Conservation (phyloP, 2,329 filamentous ascomycete genomes). For the Verticillium alfalfae region DNA sequence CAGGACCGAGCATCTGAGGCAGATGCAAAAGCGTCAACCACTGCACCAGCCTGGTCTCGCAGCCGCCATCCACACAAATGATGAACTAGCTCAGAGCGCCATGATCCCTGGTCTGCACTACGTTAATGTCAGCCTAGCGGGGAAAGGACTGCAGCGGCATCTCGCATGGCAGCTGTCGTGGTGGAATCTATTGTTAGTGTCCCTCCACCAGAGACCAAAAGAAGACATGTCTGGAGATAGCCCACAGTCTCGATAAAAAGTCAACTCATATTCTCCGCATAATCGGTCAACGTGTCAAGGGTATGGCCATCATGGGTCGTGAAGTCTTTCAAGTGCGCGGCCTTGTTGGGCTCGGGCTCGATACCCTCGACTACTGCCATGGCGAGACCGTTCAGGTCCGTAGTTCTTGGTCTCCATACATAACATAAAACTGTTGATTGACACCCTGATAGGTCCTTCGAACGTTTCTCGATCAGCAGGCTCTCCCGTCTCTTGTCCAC, state of each 20-base stretch:
- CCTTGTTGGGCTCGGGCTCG: conserved; percentile 62
- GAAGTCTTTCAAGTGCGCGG: conserved; percentile 70
- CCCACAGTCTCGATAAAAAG: conserved; percentile 21
- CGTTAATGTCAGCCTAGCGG: conserved; percentile 67
- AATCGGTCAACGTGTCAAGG: conserved; percentile 61
- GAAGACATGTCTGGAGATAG: not conserved
- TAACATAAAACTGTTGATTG: not conserved
- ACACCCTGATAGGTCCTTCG: conserved; percentile 33
- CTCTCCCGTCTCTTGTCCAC: conserved; percentile 66
- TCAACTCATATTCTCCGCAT: conserved; percentile 56
- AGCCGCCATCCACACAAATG: conserved; percentile 40
- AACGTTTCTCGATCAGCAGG: conserved; percentile 36
- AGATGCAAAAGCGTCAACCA: conserved; percentile 48
- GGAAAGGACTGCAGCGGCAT: conserved; percentile 61
- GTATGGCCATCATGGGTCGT: conserved; percentile 62
- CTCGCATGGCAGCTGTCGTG: conserved; percentile 65
- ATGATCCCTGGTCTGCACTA: conserved; percentile 61
- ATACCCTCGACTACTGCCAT: conserved; percentile 64
- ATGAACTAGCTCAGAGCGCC: conserved; percentile 46
- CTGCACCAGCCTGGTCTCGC: not conserved
- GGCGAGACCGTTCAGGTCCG: conserved; percentile 48
- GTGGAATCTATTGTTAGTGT: conserved; percentile 54
- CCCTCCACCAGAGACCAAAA: not conserved
- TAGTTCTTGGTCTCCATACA: not conserved
- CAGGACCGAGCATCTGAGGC: conserved; percentile 68